Evolutionary conservation across 345 rosid genomes (phyloP), one percentile per base, ranked within the genome.

Genomic region (Excoecaria agallocha): DNA sequence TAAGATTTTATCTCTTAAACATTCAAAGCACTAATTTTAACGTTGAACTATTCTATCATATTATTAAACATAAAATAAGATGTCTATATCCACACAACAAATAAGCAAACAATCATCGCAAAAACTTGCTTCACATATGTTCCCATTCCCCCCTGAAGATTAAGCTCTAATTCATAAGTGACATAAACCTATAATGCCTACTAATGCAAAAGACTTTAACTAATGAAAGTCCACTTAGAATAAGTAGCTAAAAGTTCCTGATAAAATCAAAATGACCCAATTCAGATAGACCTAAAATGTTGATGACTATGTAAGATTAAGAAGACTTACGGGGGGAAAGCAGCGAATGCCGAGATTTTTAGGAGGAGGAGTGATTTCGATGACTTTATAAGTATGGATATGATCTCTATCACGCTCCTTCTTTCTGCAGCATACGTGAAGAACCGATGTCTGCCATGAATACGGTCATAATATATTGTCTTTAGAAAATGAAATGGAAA

Each of bases 361-460:
- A 73, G 99, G 99, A 2, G 97, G 98, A 74, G 98, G 98, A 12
- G 99, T 92, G 12, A 92, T 89, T 78, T 95, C 99, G 72, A 92
- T 73, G 58, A 91, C 99, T 87, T 91, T 92, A 35, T 94, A 94
- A 45, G 97, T 91, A 77, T 83, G 66, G 70, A 73, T 79, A 60
- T 78, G 84, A 61, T 89, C 89, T 79, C 90, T 86, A 48, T 85
- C 93, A 62, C 80, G 77, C 41, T 91, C 97, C 68, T 84, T 91
- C 89, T 87, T 92, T 79, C 93, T 87, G 84, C 98, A 91, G 17
- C 66, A 71, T 61, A 91, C 72, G 62, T 76, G 62, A 65, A 85
- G 45, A 38, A 69, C 74, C 71, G 77, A 79, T 16, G 79, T 69
- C 88, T 84, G 87, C 80, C 46, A 60, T 59, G 4, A 68, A 38